Evolutionary conservation across 768 basidiomycete genomes (phyloP), one percentile per base, ranked within the genome.

Genomic region (Sarcodon sp.): DNA sequence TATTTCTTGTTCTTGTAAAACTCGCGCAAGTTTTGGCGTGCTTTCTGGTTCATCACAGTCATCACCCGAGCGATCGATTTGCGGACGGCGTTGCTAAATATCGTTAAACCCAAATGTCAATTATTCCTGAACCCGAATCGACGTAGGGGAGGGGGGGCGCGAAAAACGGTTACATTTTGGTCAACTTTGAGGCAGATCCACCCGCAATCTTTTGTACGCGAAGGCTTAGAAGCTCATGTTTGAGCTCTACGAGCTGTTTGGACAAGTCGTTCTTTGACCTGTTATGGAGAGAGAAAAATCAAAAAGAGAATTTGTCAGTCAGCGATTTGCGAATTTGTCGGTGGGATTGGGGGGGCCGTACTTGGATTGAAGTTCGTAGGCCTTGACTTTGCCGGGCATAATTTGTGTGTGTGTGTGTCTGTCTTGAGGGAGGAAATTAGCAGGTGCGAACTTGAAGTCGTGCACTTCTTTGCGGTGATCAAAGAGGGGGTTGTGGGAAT

Each of bases 21-120:
- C 67, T 98, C 93, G 48, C 90, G 88, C 56, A 96, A 80, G 70
- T 92, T 91, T 73, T 91, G 86, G 57, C 94, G 88, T 57, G 84
- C 82, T 71, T 99, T 99, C 66, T 90, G 87, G 84, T 96, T 98
- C 76, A 86, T 94, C 59, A 98, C 92, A 39, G 96, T 99, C 71
- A 97, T 67, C 56, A 98, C 93, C 48, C 96, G 90, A 54, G 96
- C 96, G 63, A 99, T 89, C 55, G 90, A 93, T 73, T 97, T 98
- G 76, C 96, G 93, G 67, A 97, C 90, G 56, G 86, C 76, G 67
- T 83, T 80, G 69, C 96, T 99, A 43, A 6, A 38, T 6, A 35
- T 21, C 37, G 41, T 13, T 45, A 51, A 32, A 50, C 13, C 39
- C 15, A 41, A 41, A 8, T 16, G 13, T 41, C 39, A 41, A 27